Evolutionary conservation across 768 basidiomycete species (phyloP), one percentile per base, ranked within the genome.

Genomic region (Russula vinacea): DNA sequence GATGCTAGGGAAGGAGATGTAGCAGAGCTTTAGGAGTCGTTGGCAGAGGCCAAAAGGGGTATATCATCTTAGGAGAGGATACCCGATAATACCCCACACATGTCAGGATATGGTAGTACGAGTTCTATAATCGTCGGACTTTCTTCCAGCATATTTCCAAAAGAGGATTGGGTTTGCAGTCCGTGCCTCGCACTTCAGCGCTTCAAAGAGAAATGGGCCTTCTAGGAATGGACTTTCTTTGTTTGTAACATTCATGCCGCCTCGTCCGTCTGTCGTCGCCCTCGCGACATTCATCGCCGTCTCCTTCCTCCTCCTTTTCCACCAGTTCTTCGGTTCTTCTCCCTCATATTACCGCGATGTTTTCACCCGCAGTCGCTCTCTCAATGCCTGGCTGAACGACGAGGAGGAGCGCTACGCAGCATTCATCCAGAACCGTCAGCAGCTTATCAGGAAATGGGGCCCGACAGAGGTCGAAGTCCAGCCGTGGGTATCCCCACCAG

Each of bases 401-500:
- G 60, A 65, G 35, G 64, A 65, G 19, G 64, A 22, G 3, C 59
- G 35, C 5, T 65, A 65, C 35, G 19, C 19, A 0, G 19, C 26
- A 22, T 40, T 56, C 24, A 1, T 65, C 9, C 33, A 57, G 29
- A 49, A 52, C 1, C 60, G 64, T 13, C 49, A 22, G 33, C 11
- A 33, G 13, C 60, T 61, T 16, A 65, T 65, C 19, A 61, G 9
- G 17, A 65, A 65, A 10, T 65, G 49, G 55, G 59, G 64, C 0
- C 64, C 64, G 1, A 24, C 49, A 14, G 60, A 52, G 1, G 26
- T 45, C 22, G 33, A 32, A 17, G 49, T 65, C 26, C 42, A 52
- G 8, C 13, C 55, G 64, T 65, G 47, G 56, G 64, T 50, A 16
- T n/a, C 29, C 16, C 16, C 10, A n/a, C 9, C 32, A 33, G 16